These are phyloP conservation scores for Teratosphaeria viscida DNA, from an alignment of 2,329 filamentous ascomycete species.

Conservation along the genomic window DNA sequence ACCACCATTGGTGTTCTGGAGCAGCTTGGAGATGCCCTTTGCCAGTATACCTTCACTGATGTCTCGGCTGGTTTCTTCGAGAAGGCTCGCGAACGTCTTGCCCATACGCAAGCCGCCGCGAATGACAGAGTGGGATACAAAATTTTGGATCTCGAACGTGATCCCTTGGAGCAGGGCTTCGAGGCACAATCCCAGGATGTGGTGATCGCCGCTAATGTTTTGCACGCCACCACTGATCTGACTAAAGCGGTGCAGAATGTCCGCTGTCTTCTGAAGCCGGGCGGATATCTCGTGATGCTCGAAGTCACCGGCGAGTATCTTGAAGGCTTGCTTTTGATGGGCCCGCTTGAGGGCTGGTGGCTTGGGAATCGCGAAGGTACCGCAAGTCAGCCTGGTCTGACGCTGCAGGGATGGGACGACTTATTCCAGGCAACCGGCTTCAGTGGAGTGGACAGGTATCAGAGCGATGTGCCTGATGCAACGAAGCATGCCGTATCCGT, in stretches of 20 bases:
- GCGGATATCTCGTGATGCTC: conserved; percentile 3
- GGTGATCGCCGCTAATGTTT: conserved; percentile 15
- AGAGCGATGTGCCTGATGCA: neutral
- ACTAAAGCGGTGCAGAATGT: conserved; percentile 9
- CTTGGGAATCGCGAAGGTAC: neutral
- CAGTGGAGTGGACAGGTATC: neutral
- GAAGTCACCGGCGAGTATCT: neutral
- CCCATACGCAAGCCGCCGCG: conserved; percentile 17
- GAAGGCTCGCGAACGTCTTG: conserved; percentile 14
- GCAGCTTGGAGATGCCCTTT: neutral
- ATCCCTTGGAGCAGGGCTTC: conserved; percentile 26
- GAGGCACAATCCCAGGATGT: conserved; percentile 16
- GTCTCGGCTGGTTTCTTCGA: conserved; percentile 34
- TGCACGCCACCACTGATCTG: conserved; percentile 14
- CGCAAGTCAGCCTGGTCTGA: neutral
- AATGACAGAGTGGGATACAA: conserved; percentile 22
- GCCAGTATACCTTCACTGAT: conserved; percentile 38
- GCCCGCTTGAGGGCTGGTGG: neutral
- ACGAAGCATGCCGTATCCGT: neutral
- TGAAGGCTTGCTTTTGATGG: neutral
- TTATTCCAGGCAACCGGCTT: neutral
- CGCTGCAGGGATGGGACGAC: neutral
- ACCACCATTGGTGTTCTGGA: neutral
- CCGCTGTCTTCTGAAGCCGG: conserved; percentile 16
- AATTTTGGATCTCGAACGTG: conserved; percentile 23